Evolutionary conservation across 257 asterid species (phyloP).

Genomic region (Coffea canephora): DNA sequence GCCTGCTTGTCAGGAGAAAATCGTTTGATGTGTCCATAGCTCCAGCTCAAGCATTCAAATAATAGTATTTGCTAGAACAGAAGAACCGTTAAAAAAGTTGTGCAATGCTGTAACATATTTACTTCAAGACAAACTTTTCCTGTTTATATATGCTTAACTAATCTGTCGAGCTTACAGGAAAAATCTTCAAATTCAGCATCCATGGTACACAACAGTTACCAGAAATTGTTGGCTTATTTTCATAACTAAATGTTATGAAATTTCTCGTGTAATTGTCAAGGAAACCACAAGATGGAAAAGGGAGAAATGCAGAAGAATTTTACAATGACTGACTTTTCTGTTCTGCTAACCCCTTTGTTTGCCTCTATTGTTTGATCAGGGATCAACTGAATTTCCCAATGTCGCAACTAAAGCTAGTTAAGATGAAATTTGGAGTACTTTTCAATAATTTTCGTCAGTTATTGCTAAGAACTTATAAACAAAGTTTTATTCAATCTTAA

Average conservation of each 20-base stretch:
- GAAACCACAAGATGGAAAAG: not conserved
- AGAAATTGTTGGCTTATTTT: not conserved
- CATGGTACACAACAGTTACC: not conserved
- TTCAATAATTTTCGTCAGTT: too few relatives aligned
- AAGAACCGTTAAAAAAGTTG: not conserved
- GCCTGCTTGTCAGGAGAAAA: slow-evolving; percentile 62
- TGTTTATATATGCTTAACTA: not conserved
- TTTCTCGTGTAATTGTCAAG: not conserved
- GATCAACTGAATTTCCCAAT: not conserved
- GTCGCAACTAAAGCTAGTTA: not conserved
- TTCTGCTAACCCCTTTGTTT: not conserved
- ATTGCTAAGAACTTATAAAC: too few relatives aligned
- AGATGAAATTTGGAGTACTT: too few relatives aligned
- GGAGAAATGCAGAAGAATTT: too few relatives aligned
- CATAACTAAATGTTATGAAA: not conserved
- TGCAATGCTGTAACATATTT: not conserved
- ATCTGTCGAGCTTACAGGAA: not conserved
- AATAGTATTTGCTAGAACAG: not conserved
- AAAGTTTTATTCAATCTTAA: too few relatives aligned
- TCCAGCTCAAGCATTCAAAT: slow-evolving; percentile 23
- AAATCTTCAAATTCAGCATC: too few relatives aligned
- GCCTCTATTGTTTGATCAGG: too few relatives aligned
- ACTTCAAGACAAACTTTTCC: not conserved
- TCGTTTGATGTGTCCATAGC: slow-evolving; percentile 52
- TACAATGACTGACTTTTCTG: not conserved